Base-by-base conservation (phyloP, 1,284 basidiomycete species). In the Pascua sp. region DNA sequence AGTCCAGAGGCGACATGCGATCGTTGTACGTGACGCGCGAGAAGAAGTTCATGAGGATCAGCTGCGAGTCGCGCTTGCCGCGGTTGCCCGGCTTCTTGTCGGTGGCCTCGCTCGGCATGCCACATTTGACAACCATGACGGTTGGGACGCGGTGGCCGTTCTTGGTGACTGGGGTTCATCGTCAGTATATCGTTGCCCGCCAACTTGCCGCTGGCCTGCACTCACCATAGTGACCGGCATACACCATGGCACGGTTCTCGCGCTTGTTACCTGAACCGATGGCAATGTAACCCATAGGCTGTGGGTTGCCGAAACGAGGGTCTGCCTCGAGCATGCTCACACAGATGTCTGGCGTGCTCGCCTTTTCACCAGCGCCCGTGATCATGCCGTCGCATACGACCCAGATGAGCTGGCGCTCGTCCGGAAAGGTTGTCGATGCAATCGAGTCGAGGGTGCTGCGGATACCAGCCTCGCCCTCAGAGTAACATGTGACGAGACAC, bases 21-120 rank as follows among this genome's bases (percentile, higher is more conserved):
- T 98, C 96, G 75, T 98, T 98, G 80, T 98, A 99, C 12, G 96
- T 99, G 68, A 98, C 93, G 48, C 91, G 87, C 53, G 92, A 94
- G 81, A 98, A 97, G 78, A 99, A 99, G 80, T 97, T 97, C 95
- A 99, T 98, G 67, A 99, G 82, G 69, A 99, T 90, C 69, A 99
- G 88, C 74, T 98, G 96, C 77, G 91, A 94, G 79, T 99, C 96
- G 52, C 96, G 89, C 78, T 99, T 99, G 66, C 96, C 96, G 66
- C 96, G 84, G 79, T 99, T 99, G 15, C 96, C 96, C 2, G 95
- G 92, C 74, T 98, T 99, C 80, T 87, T 88, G 62, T 94, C 92
- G 13, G 81, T 80, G 15, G 89, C 87, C 73, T 97, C 93, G 51
- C 79, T 79, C 4, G 79, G 77, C 50, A 88, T 91, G 42, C 96